Conservation (phyloP, 768 basidiomycete genomes). For the Tricholoma sp. region DNA sequence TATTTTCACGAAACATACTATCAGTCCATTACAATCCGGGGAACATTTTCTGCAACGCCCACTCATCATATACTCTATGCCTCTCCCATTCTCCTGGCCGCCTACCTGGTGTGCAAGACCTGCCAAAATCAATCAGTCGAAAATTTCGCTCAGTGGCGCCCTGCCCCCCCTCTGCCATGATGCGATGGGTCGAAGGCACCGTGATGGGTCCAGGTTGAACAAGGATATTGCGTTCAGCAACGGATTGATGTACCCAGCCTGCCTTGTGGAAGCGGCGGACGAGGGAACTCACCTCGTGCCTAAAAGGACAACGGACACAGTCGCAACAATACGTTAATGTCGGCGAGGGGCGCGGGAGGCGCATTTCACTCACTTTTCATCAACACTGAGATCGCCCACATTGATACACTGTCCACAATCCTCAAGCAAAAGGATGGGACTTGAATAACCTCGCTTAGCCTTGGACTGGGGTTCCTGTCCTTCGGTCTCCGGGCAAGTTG, state of each 20-base stretch:
- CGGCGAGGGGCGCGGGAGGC: too few species aligned
- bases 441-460: conserved; percentile 20
- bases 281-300: conserved; percentile 37
- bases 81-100: too few species aligned
- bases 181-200: conserved; percentile 6
- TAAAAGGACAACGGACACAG: too few species aligned
- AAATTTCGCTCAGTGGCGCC: conserved; percentile 28
- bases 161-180: background rate
- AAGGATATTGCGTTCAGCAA: conserved; percentile 34
- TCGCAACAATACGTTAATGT: too few species aligned
- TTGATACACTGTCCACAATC: conserved; percentile 31
- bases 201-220: conserved; percentile 28
- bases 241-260: conserved; percentile 32
- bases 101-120: background rate
- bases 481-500: background rate
- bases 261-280: conserved; percentile 31
- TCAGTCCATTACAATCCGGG: too few species aligned
- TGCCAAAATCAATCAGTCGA: conserved; percentile 39
- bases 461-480: background rate
- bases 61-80: too few species aligned
- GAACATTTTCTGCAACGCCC: too few species aligned
- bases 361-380: conserved; percentile 33
- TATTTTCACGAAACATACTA: too few species aligned
- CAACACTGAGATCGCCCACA: conserved; percentile 21
- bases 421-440: conserved; percentile 40